These are phyloP conservation scores for Alopecurus myosuroides DNA, from an alignment of 176 grass and related monocot species.

Conservation along the genomic window DNA sequence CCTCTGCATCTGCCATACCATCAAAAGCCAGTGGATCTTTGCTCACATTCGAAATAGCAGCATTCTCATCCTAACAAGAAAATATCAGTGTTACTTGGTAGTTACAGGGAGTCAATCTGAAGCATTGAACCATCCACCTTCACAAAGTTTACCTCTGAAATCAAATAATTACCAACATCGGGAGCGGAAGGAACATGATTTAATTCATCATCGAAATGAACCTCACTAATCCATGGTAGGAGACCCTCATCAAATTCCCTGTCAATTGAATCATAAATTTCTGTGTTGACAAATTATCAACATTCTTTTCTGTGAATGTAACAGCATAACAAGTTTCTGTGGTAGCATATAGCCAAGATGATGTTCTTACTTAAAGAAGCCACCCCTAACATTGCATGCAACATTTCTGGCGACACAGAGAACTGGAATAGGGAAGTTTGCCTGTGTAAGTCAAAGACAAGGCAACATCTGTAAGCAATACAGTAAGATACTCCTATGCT, in stretches of 20 bases:
- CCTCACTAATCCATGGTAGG: constrained; percentile 47
- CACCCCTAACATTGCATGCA: constrained; percentile 81
- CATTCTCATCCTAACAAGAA: constrained; percentile 56
- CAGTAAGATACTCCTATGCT: constrained; percentile 15
- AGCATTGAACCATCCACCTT: neutral
- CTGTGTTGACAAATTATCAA: neutral
- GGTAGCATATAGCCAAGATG: constrained; percentile 17
- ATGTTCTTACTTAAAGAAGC: constrained; percentile 72
- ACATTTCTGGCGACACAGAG: constrained; percentile 81
- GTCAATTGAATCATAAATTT: constrained; percentile 23
- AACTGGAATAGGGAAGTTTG: constrained; percentile 55
- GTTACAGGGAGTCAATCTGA: constrained; percentile 10
- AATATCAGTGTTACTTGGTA: constrained; percentile 9
- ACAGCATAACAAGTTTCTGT: constrained; percentile 15
- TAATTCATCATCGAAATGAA: constrained; percentile 62
- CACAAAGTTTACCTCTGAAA: constrained; percentile 59
- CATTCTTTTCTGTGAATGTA: neutral
- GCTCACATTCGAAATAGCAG: constrained; percentile 39
- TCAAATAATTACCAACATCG: constrained; percentile 75
- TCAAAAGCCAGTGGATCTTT: constrained; percentile 52
- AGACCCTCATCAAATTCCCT: constrained; percentile 78
- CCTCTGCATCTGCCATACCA: constrained; percentile 62
- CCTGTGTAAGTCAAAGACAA: constrained; percentile 40
- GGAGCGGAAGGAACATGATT: constrained; percentile 51
- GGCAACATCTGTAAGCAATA: constrained; percentile 22